These are phyloP conservation scores for Medicago arabica DNA, from an alignment of 306 rosid genomes.

Conservation along the genomic window DNA sequence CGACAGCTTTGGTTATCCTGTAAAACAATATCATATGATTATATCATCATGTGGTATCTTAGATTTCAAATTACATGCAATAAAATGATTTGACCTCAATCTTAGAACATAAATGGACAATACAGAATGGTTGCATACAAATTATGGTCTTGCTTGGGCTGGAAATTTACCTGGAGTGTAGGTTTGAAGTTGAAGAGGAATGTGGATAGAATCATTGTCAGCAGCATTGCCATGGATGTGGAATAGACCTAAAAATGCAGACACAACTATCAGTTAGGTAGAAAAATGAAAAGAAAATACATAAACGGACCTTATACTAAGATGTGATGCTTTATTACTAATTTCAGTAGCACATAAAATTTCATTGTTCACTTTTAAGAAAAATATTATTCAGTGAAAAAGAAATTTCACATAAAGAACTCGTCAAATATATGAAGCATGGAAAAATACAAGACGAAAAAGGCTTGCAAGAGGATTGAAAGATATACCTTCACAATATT, in stretches of 20 bases:
- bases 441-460: slow-evolving; percentile 31
- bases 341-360: slow-evolving; percentile 22
- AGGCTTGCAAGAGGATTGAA: slow-evolving; percentile 22
- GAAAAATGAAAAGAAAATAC: slow-evolving; percentile 5
- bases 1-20: slow-evolving; percentile 11
- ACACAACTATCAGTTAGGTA: slow-evolving; percentile 23
- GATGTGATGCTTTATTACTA: slow-evolving; percentile 14
- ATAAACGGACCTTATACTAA: slow-evolving; percentile 16
- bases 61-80: slow-evolving; percentile 6
- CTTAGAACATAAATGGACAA: background rate
- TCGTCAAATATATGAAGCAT: slow-evolving; percentile 5
- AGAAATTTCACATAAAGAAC: slow-evolving; percentile 16
- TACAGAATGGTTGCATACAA: slow-evolving; percentile 12
- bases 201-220: slow-evolving; percentile 76
- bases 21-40: slow-evolving; percentile 15
- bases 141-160: slow-evolving; percentile 16
- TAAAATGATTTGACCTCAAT: slow-evolving; percentile 13
- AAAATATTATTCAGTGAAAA: slow-evolving; percentile 21
- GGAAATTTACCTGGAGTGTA: slow-evolving; percentile 73
- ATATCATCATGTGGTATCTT: slow-evolving; percentile 15
- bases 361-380: slow-evolving; percentile 7
- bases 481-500: slow-evolving; percentile 84
- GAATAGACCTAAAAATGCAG: slow-evolving; percentile 69
- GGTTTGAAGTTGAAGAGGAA: slow-evolving; percentile 88
- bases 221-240: slow-evolving; percentile 97